Conservation (phyloP, 371 early-diverging fungal genomes). For the Haplosporangium sp. region DNA sequence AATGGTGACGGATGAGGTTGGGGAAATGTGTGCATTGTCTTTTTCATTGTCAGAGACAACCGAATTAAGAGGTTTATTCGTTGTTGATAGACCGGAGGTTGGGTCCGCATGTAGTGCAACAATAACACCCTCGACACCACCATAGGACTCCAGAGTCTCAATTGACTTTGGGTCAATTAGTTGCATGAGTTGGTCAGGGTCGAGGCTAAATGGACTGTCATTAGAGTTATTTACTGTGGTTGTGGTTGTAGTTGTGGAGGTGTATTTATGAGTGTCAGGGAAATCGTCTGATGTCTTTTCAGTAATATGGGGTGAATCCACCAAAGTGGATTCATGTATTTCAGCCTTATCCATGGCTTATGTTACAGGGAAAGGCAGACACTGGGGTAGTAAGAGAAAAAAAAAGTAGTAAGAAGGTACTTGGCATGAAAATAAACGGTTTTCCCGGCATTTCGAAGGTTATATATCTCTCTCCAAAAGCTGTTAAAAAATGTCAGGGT, state of each 20-base stretch:
- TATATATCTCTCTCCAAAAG: too few relatives aligned
- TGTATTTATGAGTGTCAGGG: not conserved
- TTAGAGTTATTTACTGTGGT: constrained; percentile 28
- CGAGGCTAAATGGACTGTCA: constrained; percentile 65
- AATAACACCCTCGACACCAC: constrained; percentile 65
- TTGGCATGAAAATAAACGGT: not conserved
- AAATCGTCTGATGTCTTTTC: too few relatives aligned
- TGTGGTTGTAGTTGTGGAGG: not conserved
- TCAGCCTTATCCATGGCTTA: not conserved
- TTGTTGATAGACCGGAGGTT: constrained; percentile 59
- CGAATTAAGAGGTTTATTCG: constrained; percentile 22
- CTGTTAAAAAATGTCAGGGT: too few relatives aligned
- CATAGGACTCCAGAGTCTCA: constrained; percentile 58
- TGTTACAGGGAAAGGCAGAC: not conserved
- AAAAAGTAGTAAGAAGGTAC: not conserved
- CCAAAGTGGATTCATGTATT: not conserved
- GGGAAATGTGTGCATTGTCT: not conserved
- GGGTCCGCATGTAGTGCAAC: constrained; percentile 67
- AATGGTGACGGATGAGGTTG: constrained; percentile 10
- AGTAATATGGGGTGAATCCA: not conserved
- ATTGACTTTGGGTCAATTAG: constrained; percentile 72
- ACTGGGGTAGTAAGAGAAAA: not conserved
- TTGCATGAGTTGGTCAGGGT: constrained; percentile 60
- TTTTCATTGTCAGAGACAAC: constrained; percentile 31
- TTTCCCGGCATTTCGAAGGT: too few relatives aligned